A percentile compares a stretch with the other conserved stretches of the same genome.
These are phyloP conservation scores for Monosporascus sp. DNA, from an alignment of 2,329 filamentous ascomycete species.

Conservation along the genomic window DNA sequence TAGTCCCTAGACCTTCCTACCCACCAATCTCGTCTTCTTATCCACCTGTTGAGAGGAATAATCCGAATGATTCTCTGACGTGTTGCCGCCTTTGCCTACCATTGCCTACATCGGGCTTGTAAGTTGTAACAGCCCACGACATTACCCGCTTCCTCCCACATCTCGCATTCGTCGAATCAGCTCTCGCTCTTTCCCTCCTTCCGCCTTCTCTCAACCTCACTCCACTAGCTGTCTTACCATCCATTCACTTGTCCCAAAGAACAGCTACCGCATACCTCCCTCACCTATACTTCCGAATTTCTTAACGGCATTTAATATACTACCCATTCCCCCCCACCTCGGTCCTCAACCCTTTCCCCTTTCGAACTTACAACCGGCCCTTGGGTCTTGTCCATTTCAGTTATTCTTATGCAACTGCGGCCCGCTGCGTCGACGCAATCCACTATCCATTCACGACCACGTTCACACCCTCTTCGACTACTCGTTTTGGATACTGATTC, in stretches of 20 bases:
- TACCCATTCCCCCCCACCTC: constrained; percentile 32
- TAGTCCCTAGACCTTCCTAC: constrained; percentile 14
- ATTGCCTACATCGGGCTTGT: constrained; percentile 25
- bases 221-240: constrained; percentile 19
- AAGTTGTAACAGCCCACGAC: constrained; percentile 25
- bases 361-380: constrained; percentile 38
- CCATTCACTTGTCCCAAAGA: constrained; percentile 12
- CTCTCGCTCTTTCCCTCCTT: constrained; percentile 2
- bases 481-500: constrained; percentile 23
- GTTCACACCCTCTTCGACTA: constrained; percentile 14
- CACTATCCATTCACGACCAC: constrained; percentile 10
- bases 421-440: constrained; percentile 21
- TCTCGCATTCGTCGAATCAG: constrained; percentile 1
- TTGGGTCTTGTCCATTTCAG: constrained; percentile 29
- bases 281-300: constrained; percentile 5
- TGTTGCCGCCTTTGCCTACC: constrained; percentile 28
- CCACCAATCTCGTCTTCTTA: constrained; percentile 22
- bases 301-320: constrained; percentile 22
- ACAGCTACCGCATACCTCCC: constrained; percentile 16
- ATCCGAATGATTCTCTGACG: constrained; percentile 29
- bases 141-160: constrained; percentile 18
- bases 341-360: constrained; percentile 39
- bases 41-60: constrained; percentile 22
- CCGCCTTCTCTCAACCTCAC: constrained; percentile 8
- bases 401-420: constrained; percentile 28